Percentiles rank a stretch among this genome's conserved stretches.
phyloP scores from a whole-genome alignment of 1,139 yeast species.

The Yamadazyma friedrichii region DNA sequence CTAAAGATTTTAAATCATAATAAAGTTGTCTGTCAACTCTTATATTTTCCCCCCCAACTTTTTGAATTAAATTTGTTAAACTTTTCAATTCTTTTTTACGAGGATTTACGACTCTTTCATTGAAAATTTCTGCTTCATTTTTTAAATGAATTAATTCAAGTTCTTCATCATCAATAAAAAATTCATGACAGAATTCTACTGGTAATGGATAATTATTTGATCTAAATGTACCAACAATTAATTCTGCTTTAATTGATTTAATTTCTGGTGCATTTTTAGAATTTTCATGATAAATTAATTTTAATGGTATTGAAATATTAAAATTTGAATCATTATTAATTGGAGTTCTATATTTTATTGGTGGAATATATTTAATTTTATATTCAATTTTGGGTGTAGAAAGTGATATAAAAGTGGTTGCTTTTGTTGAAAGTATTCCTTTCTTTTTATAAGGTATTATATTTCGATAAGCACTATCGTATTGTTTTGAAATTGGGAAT shows the following conservation, averaged over 20 bases:
- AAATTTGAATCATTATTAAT: slow-evolving; percentile 16
- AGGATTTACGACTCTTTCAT: slow-evolving; percentile 30
- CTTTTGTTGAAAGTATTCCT: slow-evolving; percentile 34
- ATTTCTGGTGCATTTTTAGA: slow-evolving; percentile 24
- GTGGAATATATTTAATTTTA: slow-evolving; percentile 32
- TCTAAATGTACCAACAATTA: slow-evolving; percentile 36
- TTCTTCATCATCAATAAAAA: slow-evolving; percentile 32
- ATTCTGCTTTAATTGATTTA: slow-evolving; percentile 32
- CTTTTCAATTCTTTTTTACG: slow-evolving; percentile 29
- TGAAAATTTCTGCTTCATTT: slow-evolving; percentile 28
- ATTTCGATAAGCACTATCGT: slow-evolving; percentile 32
- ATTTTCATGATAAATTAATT: slow-evolving; percentile 26
- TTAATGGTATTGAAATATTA: slow-evolving; percentile 34
- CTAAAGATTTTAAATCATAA: slow-evolving; percentile 38
- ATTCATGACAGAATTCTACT: slow-evolving; percentile 41
- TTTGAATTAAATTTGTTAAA: slow-evolving; percentile 30
- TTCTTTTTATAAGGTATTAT: slow-evolving; percentile 35
- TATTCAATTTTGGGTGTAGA: slow-evolving; percentile 37
- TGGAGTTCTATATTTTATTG: slow-evolving; percentile 23
- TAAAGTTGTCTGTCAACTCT: slow-evolving; percentile 37
- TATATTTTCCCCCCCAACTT: slow-evolving; percentile 35
- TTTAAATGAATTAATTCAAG: slow-evolving; percentile 21
- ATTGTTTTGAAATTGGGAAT: slow-evolving; percentile 12
- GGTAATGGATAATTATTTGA: slow-evolving; percentile 39
- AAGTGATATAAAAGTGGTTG: slow-evolving; percentile 29